Percentiles rank a stretch among this genome's conserved stretches.
phyloP scores from a whole-genome alignment of 768 basidiomycete species.

The Paxillus rubicundulus region DNA sequence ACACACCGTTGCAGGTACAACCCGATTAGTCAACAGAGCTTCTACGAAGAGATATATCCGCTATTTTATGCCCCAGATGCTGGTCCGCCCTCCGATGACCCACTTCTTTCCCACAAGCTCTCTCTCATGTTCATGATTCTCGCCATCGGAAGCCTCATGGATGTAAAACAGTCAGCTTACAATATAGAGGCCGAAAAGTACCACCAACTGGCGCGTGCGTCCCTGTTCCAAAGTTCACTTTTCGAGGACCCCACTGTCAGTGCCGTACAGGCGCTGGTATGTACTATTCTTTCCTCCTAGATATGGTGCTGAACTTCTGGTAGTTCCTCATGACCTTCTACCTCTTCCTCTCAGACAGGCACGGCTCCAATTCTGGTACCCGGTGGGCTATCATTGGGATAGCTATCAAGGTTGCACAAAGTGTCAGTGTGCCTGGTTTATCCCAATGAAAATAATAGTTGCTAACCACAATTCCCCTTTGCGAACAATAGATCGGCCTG shows the following conservation, averaged over 20 bases:
- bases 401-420: constrained; percentile 67
- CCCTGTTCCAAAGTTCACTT: constrained; percentile 60
- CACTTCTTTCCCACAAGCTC: constrained; percentile 56
- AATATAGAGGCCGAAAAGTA: constrained; percentile 70
- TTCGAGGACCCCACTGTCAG: constrained; percentile 68
- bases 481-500: constrained; percentile 56
- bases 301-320: constrained; percentile 28
- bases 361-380: constrained; percentile 61
- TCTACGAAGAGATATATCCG: constrained; percentile 57
- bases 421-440: constrained; percentile 44
- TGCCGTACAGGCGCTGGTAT: constrained; percentile 64
- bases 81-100: constrained; percentile 47
- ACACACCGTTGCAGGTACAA: constrained; percentile 51
- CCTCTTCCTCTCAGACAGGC: constrained; percentile 65
- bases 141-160: constrained; percentile 63
- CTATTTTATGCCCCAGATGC: constrained; percentile 53
- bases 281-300: constrained; percentile 23
- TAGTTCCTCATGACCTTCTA: constrained; percentile 72
- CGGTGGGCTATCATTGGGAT: constrained; percentile 70
- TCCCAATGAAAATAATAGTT: not conserved
- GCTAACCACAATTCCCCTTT: constrained; percentile 2
- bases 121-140: constrained; percentile 65
- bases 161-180: constrained; percentile 53
- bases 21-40: constrained; percentile 57
- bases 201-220: constrained; percentile 62